Base-by-base conservation (phyloP, 768 basidiomycete species). In the Lentinula lateritia region DNA sequence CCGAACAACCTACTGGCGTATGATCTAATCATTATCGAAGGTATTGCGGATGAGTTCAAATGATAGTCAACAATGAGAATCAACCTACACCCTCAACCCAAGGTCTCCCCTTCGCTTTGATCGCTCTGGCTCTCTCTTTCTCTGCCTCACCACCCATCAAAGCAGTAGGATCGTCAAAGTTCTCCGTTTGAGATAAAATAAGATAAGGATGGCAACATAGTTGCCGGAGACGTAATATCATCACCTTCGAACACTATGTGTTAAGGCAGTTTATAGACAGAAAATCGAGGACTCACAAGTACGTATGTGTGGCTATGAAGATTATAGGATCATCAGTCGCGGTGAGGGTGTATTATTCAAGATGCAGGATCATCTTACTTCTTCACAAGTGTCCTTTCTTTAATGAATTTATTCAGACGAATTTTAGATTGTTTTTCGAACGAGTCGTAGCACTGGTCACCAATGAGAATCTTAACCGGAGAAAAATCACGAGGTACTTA, bases 191-290 rank as follows among this genome's bases (percentile, higher is more conserved):
- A 28, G 75, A 73, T 79, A 89, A 75, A 45, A 90, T 85, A 5
- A 92, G 81, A 66, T 86, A 75, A 0, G 90, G 90, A 68, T 90
- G 89, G 64, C 83, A 83, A 67, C 87, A 89, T 0, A 92, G 73
- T 67, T 92, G 90, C 5, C 90, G 80, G 43, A 93, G 74, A 6
- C 90, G 86, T 38, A 92, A 77, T 18, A 93, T 87, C 81, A 92
- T 79, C 23, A 90, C 85, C 78, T 87, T 66, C 13, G 42, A 42
- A 41, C 10, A 8, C 18, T 35, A n/a, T n/a, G n/a, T n/a, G n/a
- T 16, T 34, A 16, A 58, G 45, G 56, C 13, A 28, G 16, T n/a
- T 20, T 36, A 1, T 41, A 48, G 42, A 52, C 8, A 8, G 45
- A 12, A 59, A 9, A 28, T 32, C 15, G 45, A 32, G 41, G 38